Evolutionary conservation across 768 basidiomycete species (phyloP).

Genomic region (Rhodotorula sphaerocarpa): DNA sequence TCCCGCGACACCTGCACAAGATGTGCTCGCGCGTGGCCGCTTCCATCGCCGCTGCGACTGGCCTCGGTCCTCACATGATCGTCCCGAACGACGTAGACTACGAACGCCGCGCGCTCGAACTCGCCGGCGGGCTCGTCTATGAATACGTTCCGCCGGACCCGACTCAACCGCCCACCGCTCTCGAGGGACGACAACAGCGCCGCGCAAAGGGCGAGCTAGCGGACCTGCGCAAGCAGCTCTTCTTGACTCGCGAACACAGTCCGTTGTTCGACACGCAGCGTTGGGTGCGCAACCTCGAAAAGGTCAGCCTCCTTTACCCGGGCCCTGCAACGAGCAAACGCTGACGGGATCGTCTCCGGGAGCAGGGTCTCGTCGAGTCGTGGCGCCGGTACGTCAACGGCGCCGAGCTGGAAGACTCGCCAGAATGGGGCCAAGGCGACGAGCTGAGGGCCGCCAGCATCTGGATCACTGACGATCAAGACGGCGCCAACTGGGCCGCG

Average conservation of each 20-base stretch:
- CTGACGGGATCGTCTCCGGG: not conserved
- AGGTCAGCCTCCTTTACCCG: slow-evolving; percentile 21
- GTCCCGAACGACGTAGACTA: slow-evolving; percentile 49
- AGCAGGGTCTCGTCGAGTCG: slow-evolving; percentile 44
- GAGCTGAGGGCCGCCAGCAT: slow-evolving; percentile 3
- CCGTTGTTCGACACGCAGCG: slow-evolving; percentile 51
- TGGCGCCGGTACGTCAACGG: slow-evolving; percentile 50
- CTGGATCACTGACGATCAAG: slow-evolving; percentile 18
- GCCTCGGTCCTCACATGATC: slow-evolving; percentile 50
- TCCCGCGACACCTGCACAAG: slow-evolving; percentile 48
- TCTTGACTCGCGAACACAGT: slow-evolving; percentile 46
- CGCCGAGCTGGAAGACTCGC: slow-evolving; percentile 32
- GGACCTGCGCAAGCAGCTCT: slow-evolving; percentile 47
- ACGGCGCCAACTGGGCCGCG: not conserved
- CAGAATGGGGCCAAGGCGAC: slow-evolving; percentile 1
- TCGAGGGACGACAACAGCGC: slow-evolving; percentile 24
- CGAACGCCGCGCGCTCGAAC: slow-evolving; percentile 48
- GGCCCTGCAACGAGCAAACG: too few species aligned
- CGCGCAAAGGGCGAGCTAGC: slow-evolving; percentile 45
- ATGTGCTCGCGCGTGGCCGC: slow-evolving; percentile 53
- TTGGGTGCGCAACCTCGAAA: slow-evolving; percentile 51
- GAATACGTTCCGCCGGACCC: slow-evolving; percentile 3
- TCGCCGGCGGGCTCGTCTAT: slow-evolving; percentile 43
- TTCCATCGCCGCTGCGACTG: slow-evolving; percentile 50
- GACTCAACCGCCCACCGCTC: slow-evolving; percentile 10